Percentiles rank a stretch among this genome's conserved stretches.
These are phyloP conservation scores for Sinapis alba DNA, from an alignment of 441 rosid species.

Conservation along the genomic window DNA sequence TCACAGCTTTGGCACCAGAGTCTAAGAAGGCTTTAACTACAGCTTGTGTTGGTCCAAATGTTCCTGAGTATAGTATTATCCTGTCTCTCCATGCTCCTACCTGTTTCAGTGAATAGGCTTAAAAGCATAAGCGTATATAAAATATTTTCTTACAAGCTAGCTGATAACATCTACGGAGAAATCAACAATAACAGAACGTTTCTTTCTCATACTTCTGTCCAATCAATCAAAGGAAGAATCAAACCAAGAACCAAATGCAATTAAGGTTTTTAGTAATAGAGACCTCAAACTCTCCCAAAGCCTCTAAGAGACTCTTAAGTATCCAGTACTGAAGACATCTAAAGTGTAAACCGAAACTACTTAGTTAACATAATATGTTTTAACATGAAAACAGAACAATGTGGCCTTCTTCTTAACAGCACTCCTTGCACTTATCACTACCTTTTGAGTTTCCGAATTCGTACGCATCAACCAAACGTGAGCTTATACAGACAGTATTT, in stretches of 20 bases:
- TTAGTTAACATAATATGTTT: not conserved
- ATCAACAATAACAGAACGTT: not conserved
- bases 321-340: not conserved
- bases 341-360: not conserved
- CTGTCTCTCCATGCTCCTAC: constrained; percentile 98
- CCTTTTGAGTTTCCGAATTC: not conserved
- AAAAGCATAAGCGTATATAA: not conserved
- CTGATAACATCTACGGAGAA: not conserved
- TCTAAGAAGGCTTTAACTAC: constrained; percentile 83
- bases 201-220: not conserved
- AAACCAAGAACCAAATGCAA: not conserved
- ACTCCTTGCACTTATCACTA: not conserved
- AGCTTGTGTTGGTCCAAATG: constrained; percentile 70
- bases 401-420: not conserved
- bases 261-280: not conserved
- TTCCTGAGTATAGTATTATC: constrained; percentile 85
- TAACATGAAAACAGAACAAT: not conserved
- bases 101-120: constrained; percentile 38
- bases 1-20: constrained; percentile 89
- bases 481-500: not conserved
- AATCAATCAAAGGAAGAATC: not conserved
- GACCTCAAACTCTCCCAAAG: not conserved
- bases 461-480: not conserved
- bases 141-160: not conserved
- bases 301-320: not conserved